Base-by-base conservation (phyloP, 345 rosid species). In the Draba incana region DNA sequence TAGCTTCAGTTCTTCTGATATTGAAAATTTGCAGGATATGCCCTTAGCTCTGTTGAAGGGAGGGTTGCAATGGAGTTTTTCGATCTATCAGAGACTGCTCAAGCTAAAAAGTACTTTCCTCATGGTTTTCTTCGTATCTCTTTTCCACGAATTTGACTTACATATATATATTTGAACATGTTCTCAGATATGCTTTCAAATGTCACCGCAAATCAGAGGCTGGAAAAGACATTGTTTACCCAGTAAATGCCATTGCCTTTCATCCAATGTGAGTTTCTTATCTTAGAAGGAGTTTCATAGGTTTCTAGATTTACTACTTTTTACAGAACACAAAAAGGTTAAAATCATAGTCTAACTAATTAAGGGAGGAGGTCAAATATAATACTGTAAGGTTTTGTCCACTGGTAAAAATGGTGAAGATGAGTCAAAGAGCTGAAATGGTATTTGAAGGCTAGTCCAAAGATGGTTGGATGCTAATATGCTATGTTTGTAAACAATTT, bases 11-110 rank as follows among this genome's bases (percentile, higher is more conserved):
- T 46, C 25, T 30, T 60, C 24, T 56, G 58, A 56, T 60, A 70
- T 55, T 24, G 31, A n/a, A 55, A 24, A 3, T 79, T 45, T 83
- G 78, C 87, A 94, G 99, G 99, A 63, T 94, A 92, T 83, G 99
- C 99, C 65, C 93, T 95, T 62, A 95, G 98, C 80, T 95, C 98
- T 61, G 97, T 95, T 64, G 99, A 95, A 81, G 99, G 99, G 68
- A 83, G 99, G 64, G 97, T 95, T 56, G 90, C 99, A 13, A 95
- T 95, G 98, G 99, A 95, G 70, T 92, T 89, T 66, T 95, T 95
- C 72, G 99, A 92, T 81, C 89, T 82, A 24, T 88, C 99, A 43
- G 99, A 95, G 67, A 82, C 97, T 53, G 89, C 89, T 78, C 99
- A 95, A 76, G 88, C 97, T 63, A 95, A 95, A 88, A 95, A 92